phyloP scores from a whole-genome alignment of 805 yeast genomes.

The Pichia occidentalis region DNA sequence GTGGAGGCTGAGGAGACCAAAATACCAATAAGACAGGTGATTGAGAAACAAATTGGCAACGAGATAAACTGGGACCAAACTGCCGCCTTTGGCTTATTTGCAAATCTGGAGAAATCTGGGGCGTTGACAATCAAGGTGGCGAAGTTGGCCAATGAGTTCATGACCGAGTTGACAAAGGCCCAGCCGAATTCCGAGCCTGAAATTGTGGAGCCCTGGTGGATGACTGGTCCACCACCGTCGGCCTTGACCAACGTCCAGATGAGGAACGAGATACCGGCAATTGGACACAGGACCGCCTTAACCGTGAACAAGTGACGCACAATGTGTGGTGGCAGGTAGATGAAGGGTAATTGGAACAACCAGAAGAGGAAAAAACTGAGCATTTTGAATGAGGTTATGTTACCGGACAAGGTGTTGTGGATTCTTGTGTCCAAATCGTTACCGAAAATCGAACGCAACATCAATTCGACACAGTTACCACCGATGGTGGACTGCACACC shows the following conservation, averaged over 20 bases:
- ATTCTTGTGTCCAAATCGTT: conserved; percentile 53
- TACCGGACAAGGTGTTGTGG: conserved; percentile 50
- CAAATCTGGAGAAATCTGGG: conserved; percentile 84
- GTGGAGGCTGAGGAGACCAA: conserved; percentile 76
- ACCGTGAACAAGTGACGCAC: conserved; percentile 79
- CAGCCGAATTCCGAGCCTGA: conserved; percentile 63
- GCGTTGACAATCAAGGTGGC: conserved; percentile 86
- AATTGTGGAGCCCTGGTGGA: conserved; percentile 47
- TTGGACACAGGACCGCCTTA: conserved; percentile 71
- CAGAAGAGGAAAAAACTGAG: conserved; percentile 77
- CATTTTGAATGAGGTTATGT: conserved; percentile 63
- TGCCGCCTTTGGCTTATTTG: conserved; percentile 48
- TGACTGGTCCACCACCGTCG: conserved; percentile 69
- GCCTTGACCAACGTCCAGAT: conserved; percentile 82
- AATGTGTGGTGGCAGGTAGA: conserved; percentile 76
- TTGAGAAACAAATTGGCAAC: conserved; percentile 70
- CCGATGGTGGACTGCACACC: conserved; percentile 83
- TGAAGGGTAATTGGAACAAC: conserved; percentile 70
- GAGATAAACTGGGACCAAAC: conserved; percentile 55
- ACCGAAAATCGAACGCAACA: conserved; percentile 74
- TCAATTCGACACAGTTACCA: conserved; percentile 71
- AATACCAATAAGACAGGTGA: conserved; percentile 81
- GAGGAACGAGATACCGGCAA: conserved; percentile 77
- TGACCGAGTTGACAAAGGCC: conserved; percentile 72
- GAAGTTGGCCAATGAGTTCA: conserved; percentile 80